Conservation (phyloP, 805 yeast genomes). For the Maudiozyma pseudohumilis region DNA sequence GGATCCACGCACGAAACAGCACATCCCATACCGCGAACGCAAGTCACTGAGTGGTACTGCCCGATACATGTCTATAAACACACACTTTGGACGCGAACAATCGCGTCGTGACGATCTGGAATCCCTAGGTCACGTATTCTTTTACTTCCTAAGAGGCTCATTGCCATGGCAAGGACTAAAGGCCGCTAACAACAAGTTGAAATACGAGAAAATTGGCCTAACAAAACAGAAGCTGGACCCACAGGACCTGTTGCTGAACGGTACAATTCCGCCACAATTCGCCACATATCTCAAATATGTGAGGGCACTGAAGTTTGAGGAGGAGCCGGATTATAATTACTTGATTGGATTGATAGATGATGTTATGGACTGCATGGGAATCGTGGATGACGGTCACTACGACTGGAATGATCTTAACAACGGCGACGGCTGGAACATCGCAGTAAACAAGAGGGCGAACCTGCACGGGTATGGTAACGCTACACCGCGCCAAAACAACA, state of each 20-base stretch:
- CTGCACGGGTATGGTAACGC: conserved; percentile 77
- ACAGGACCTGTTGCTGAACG: conserved; percentile 43
- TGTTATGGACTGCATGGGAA: conserved; percentile 47
- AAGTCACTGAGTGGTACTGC: conserved; percentile 96
- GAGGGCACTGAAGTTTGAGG: conserved; percentile 62
- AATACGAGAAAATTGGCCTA: conserved; percentile 82
- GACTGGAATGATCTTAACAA: conserved; percentile 77
- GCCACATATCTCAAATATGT: conserved; percentile 65
- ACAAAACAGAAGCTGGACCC: conserved; percentile 65
- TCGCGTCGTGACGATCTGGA: conserved; percentile 94
- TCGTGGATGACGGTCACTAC: conserved; percentile 54
- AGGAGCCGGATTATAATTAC: conserved; percentile 69
- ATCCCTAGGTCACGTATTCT: conserved; percentile 91
- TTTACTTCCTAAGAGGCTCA: conserved; percentile 88
- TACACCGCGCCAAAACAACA: conserved; percentile 33
- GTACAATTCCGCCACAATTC: conserved; percentile 59
- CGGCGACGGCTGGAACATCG: conserved; percentile 76
- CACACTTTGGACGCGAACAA: conserved; percentile 96
- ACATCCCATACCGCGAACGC: conserved; percentile 93
- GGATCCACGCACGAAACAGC: conserved; percentile 91
- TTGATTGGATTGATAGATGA: conserved; percentile 51
- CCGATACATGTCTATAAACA: conserved; percentile 95
- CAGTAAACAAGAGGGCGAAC: conserved; percentile 67
- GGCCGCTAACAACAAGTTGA: conserved; percentile 96
- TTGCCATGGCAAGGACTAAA: conserved; percentile 98